A percentile compares a stretch with the other conserved stretches of the same genome.
Evolutionary conservation across 1,284 basidiomycete genomes (phyloP).

Genomic region (Heterobasidion parviporum): DNA sequence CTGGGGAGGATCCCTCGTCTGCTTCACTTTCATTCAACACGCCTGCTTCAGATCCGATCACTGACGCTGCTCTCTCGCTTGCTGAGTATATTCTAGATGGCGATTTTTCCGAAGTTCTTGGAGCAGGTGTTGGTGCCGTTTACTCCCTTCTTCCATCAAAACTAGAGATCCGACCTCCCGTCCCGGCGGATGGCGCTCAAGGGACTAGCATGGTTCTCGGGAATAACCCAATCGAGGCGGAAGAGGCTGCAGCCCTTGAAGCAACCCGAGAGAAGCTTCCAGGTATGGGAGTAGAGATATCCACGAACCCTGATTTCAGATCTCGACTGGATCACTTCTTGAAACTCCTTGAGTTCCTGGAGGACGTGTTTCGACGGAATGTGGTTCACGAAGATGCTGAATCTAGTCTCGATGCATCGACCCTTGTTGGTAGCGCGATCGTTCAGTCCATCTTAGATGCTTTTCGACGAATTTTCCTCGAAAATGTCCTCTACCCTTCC

Average conservation of each 20-base stretch:
- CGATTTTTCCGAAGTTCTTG: conserved; percentile 94
- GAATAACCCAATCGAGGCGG: conserved; percentile 37
- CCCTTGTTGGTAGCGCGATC: conserved; percentile 68
- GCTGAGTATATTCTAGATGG: conserved; percentile 92
- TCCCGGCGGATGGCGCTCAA: conserved; percentile 28
- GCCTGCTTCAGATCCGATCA: conserved; percentile 52
- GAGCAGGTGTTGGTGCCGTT: conserved; percentile 88
- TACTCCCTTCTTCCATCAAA: conserved; percentile 90
- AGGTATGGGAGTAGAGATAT: conserved; percentile 65
- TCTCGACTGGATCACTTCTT: conserved; percentile 81
- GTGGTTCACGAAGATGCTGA: conserved; percentile 29
- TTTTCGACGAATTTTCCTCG: conserved; percentile 81
- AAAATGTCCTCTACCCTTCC: conserved; percentile 91
- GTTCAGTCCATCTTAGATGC: conserved; percentile 77
- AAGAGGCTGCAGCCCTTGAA: conserved; percentile 46
- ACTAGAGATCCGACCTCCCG: conserved; percentile 55
- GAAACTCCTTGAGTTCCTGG: conserved; percentile 86
- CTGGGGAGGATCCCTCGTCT: conserved; percentile 21
- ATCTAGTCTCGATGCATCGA: conserved; percentile 42
- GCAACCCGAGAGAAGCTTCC: conserved; percentile 45
- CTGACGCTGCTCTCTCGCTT: conserved; percentile 77
- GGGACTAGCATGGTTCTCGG: conserved; percentile 61
- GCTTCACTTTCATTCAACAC: conserved; percentile 21
- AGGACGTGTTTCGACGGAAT: conserved; percentile 77
- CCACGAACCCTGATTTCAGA: conserved; percentile 71